Percentiles rank a stretch among this genome's conserved stretches.
These are phyloP conservation scores for Ramaria sp. DNA, from an alignment of 768 basidiomycete genomes.

Conservation along the genomic window DNA sequence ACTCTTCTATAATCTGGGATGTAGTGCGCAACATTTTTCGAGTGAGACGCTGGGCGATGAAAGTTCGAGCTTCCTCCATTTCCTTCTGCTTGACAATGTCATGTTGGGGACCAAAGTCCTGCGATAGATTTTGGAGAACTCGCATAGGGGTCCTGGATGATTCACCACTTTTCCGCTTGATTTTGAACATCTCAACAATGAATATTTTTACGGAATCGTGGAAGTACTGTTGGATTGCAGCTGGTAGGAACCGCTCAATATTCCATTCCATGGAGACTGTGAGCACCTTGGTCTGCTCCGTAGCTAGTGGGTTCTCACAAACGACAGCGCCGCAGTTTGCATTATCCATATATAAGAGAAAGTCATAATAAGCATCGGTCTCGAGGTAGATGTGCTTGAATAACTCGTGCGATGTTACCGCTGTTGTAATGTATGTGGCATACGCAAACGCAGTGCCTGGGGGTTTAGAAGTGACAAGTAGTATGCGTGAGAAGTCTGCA, in stretches of 20 bases:
- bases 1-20: slow-evolving; percentile 41
- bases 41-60: slow-evolving; percentile 72
- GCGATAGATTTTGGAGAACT: slow-evolving; percentile 51
- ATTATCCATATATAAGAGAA: slow-evolving; percentile 89
- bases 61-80: slow-evolving; percentile 54
- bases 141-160: slow-evolving; percentile 60
- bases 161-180: slow-evolving; percentile 52
- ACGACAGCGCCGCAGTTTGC: slow-evolving; percentile 86
- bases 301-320: slow-evolving; percentile 66
- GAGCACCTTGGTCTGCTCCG: slow-evolving; percentile 58
- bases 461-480: slow-evolving; percentile 91
- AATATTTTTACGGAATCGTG: slow-evolving; percentile 63
- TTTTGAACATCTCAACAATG: slow-evolving; percentile 74
- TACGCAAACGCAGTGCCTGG: slow-evolving; percentile 93
- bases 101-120: slow-evolving; percentile 45
- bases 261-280: slow-evolving; percentile 86
- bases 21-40: slow-evolving; percentile 67
- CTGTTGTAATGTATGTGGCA: slow-evolving; percentile 88
- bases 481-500: slow-evolving; percentile 84
- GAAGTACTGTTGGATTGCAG: slow-evolving; percentile 71
- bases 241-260: slow-evolving; percentile 80
- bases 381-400: slow-evolving; percentile 88
- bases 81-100: slow-evolving; percentile 65
- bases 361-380: slow-evolving; percentile 86
- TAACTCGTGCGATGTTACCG: slow-evolving; percentile 87